phyloP scores from a whole-genome alignment of 1,284 basidiomycete species.

The Inonotus obliquus region DNA sequence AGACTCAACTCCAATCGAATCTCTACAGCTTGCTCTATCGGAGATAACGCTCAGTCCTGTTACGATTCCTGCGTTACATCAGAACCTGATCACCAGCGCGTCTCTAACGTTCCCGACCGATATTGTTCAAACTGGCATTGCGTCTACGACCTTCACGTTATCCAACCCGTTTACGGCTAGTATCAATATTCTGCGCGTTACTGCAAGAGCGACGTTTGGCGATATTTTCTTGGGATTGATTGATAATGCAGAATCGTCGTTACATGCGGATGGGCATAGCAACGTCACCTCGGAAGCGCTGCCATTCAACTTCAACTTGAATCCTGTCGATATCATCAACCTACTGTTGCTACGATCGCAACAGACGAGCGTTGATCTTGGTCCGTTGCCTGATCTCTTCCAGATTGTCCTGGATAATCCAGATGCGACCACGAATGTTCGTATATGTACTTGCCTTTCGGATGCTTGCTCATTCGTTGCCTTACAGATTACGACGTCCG shows the following conservation, averaged over 20 bases:
- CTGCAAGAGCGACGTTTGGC: slow-evolving; percentile 51
- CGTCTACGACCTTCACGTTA: slow-evolving; percentile 51
- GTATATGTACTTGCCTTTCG: slow-evolving; percentile 16
- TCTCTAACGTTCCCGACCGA: slow-evolving; percentile 54
- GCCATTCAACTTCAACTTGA: slow-evolving; percentile 61
- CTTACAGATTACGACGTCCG: slow-evolving; percentile 47
- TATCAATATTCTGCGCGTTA: slow-evolving; percentile 61
- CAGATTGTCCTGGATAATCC: slow-evolving; percentile 52
- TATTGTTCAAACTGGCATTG: slow-evolving; percentile 55
- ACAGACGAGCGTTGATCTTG: slow-evolving; percentile 55
- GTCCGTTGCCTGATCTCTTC: slow-evolving; percentile 59
- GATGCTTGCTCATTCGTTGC: slow-evolving; percentile 1
- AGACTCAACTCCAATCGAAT: slow-evolving; percentile 58
- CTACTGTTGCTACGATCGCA: slow-evolving; percentile 52
- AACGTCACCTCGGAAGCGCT: slow-evolving; percentile 56
- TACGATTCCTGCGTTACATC: slow-evolving; percentile 61
- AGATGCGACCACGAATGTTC: slow-evolving; percentile 43
- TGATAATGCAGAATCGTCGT: slow-evolving; percentile 47
- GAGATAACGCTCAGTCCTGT: slow-evolving; percentile 59
- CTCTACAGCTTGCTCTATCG: slow-evolving; percentile 61
- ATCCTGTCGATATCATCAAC: slow-evolving; percentile 59
- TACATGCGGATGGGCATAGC: slow-evolving; percentile 57
- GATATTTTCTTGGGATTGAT: slow-evolving; percentile 54
- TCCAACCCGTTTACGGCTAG: slow-evolving; percentile 75
- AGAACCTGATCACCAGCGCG: slow-evolving; percentile 56